phyloP scores from a whole-genome alignment of 257 asterid species.

The Linaria vulgaris region DNA sequence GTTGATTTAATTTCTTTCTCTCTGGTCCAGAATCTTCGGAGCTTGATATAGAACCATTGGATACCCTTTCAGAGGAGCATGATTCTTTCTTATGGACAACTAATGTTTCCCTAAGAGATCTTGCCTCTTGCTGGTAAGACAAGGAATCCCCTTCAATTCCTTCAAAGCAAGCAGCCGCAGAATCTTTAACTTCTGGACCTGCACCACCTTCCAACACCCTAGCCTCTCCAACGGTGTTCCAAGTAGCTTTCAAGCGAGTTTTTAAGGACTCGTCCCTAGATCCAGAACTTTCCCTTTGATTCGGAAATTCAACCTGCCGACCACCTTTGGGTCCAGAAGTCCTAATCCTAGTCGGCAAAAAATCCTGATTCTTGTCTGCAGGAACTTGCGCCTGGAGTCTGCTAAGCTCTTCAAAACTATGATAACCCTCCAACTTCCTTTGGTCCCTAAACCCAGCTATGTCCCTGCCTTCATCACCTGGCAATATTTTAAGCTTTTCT shows the following conservation, averaged over 20 bases:
- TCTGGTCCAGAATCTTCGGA: slow-evolving; percentile 54
- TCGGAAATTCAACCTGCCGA: slow-evolving; percentile 33
- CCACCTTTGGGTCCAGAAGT: slow-evolving; percentile 31
- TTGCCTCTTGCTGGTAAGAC: slow-evolving; percentile 40
- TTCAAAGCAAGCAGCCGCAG: slow-evolving; percentile 46
- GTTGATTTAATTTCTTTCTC: slow-evolving; percentile 41
- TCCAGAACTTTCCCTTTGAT: slow-evolving; percentile 45
- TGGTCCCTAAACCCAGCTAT: slow-evolving; percentile 34
- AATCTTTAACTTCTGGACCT: slow-evolving; percentile 47
- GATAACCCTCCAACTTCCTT: slow-evolving; percentile 35
- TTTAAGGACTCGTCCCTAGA: slow-evolving; percentile 33
- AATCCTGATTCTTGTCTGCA: slow-evolving; percentile 36
- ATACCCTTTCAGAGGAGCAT: slow-evolving; percentile 30
- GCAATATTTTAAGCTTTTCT: slow-evolving; percentile 34
- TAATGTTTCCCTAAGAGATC: slow-evolving; percentile 36
- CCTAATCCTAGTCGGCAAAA: slow-evolving; percentile 32
- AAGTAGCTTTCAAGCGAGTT: slow-evolving; percentile 35
- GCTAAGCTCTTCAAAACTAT: slow-evolving; percentile 36
- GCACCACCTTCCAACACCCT: slow-evolving; percentile 39
- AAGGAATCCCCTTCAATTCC: slow-evolving; percentile 43
- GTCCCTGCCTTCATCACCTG: slow-evolving; percentile 26
- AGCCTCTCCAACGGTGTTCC: slow-evolving; percentile 40
- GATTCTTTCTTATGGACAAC: slow-evolving; percentile 38
- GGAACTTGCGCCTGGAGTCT: slow-evolving; percentile 32
- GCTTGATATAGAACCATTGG: slow-evolving; percentile 34